Base-by-base conservation (phyloP, 225 moss, liverwort and hornwort genomes). In the Sphagnum tenellum region DNA sequence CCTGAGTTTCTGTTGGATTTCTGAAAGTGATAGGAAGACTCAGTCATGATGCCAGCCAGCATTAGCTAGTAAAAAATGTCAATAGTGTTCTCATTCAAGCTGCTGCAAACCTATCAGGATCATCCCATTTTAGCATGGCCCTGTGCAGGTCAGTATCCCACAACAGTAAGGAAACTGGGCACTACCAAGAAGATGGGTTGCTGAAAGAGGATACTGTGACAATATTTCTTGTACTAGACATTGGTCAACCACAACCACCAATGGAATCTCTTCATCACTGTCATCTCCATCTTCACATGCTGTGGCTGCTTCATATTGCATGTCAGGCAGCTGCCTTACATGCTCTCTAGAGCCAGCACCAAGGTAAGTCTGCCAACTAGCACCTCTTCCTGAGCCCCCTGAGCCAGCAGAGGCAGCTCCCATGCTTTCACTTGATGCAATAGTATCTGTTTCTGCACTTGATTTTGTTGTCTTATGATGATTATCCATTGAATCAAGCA, bases 141-240 rank as follows among this genome's bases (percentile, higher is more conserved):
- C 29, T 29, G 29, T 29, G 0, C 29, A 29, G 1, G 29, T 29
- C 29, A 29, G 29, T 29, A 29, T 29, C 29, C 29, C 29, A 29
- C 29, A 29, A 29, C 29, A 29, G 29, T 29, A 29, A 29, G 29
- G 29, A 29, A 29, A 29, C 29, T 29, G 29, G 29, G 29, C 29
- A 29, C 29, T 29, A 29, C 29, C 29, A 29, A 29, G 29, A 29
- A 29, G 29, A 29, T 29, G 29, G 29, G 29, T 29, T 29, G 29
- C 29, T 29, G 29, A 29, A 10, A 52, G 74, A 92, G 79, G 92
- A 93, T 98, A 98, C 92, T 98, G 93, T 71, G 77, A 81, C 66
- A 98, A 73, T 77, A 98, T 82, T 63, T 98, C 93, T 64, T 93
- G 83, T 14, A 82, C 82, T 66, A 98, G 81, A 77, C 89, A 89